Percentiles rank a stretch among this genome's conserved stretches.
These are phyloP conservation scores for Leccinum colubrinum DNA, from an alignment of 1,284 basidiomycete species.

Conservation along the genomic window DNA sequence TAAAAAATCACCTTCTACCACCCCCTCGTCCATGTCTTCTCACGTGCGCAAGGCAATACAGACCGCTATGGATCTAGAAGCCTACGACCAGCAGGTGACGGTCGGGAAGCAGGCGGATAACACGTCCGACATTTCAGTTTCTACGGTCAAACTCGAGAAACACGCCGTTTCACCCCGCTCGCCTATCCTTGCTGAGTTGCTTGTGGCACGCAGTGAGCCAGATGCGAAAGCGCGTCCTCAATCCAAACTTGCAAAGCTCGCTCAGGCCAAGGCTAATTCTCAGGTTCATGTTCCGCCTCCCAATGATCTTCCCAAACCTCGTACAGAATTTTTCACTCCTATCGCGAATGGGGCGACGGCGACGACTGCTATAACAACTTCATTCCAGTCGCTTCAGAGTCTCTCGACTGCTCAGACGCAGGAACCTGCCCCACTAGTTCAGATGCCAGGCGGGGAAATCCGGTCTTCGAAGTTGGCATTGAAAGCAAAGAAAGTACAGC, in stretches of 20 bases:
- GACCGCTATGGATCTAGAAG: slow-evolving; percentile 48
- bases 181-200: slow-evolving; percentile 9
- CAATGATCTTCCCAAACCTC: slow-evolving; percentile 38
- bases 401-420: slow-evolving; percentile 34
- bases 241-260: slow-evolving; percentile 71
- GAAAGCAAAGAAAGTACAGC: slow-evolving; percentile 58
- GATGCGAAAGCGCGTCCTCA: slow-evolving; percentile 39
- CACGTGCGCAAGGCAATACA: slow-evolving; percentile 61
- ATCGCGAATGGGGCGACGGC: slow-evolving; percentile 73
- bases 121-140: slow-evolving; percentile 21
- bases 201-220: slow-evolving; percentile 12
- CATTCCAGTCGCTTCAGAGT: slow-evolving; percentile 63
- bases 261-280: slow-evolving; percentile 53
- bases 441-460: slow-evolving; percentile 26
- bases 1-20: slow-evolving; percentile 25
- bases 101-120: slow-evolving; percentile 12
- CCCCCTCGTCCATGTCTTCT: slow-evolving; percentile 51
- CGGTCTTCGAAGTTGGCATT: slow-evolving; percentile 66
- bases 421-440: slow-evolving; percentile 23
- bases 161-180: slow-evolving; percentile 2
- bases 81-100: slow-evolving; percentile 21
- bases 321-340: slow-evolving; percentile 69
- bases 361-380: slow-evolving; percentile 78
- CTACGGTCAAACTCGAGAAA: slow-evolving; percentile 22
- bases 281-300: slow-evolving; percentile 33